Percentiles rank a stretch among this genome's conserved stretches.
Evolutionary conservation across 129 eudicot species (phyloP).

Genomic region (carrot (Daucus carota)): DNA sequence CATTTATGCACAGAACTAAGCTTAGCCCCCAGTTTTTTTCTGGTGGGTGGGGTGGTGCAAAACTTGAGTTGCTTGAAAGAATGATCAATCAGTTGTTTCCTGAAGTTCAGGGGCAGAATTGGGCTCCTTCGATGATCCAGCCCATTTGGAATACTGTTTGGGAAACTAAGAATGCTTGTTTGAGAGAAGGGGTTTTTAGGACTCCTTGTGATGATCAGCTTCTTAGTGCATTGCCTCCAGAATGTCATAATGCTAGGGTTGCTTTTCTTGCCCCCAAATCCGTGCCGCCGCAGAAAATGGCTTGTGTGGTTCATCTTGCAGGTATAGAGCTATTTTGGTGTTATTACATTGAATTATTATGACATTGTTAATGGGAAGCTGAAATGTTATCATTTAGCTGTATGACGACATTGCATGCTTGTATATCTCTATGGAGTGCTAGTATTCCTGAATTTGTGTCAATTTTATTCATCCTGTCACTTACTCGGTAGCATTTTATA

Average conservation of each 20-base stretch:
- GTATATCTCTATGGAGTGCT: neutral
- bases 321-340: slow-evolving; percentile 17
- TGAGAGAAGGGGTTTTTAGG: slow-evolving; percentile 79
- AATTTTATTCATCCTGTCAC: neutral
- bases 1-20: slow-evolving; percentile 86
- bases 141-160: slow-evolving; percentile 94
- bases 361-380: neutral
- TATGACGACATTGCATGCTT: neutral
- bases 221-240: slow-evolving; percentile 89
- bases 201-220: slow-evolving; percentile 89
- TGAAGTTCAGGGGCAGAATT: slow-evolving; percentile 61
- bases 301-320: slow-evolving; percentile 98
- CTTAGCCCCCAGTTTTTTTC: slow-evolving; percentile 84
- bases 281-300: slow-evolving; percentile 67
- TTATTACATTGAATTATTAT: slow-evolving; percentile 1
- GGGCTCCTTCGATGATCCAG: slow-evolving; percentile 67
- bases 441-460: neutral
- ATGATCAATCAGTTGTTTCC: slow-evolving; percentile 33
- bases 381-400: neutral
- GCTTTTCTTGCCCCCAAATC: slow-evolving; percentile 80
- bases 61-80: slow-evolving; percentile 80
- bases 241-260: slow-evolving; percentile 88
- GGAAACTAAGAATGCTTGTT: slow-evolving; percentile 75
- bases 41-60: slow-evolving; percentile 89
- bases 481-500: neutral